These are phyloP conservation scores for Vitis labrusca DNA, from an alignment of 164 flowering plant genomes.

Conservation along the genomic window DNA sequence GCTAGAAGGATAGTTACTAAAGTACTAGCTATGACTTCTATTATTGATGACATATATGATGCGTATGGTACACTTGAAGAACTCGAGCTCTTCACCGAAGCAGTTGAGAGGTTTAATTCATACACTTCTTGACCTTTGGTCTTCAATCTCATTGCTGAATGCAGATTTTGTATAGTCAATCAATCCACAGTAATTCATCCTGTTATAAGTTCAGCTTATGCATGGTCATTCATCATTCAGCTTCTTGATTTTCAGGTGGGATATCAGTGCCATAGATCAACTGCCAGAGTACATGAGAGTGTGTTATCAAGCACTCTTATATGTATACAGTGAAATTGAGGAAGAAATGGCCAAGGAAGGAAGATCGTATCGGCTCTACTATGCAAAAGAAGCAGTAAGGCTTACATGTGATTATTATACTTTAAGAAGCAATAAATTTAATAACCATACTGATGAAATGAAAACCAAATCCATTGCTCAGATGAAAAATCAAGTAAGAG, in stretches of 20 bases:
- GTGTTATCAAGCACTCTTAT: conserved; percentile 10
- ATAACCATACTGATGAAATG: too few relatives aligned
- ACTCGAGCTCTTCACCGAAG: conserved; percentile 23
- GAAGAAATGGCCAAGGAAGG: conserved; percentile 25
- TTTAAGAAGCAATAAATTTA: conserved; percentile 7
- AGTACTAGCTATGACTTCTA: conserved; percentile 14
- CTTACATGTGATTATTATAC: not conserved
- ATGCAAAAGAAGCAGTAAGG: conserved; percentile 34
- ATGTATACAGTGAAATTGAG: conserved; percentile 21
- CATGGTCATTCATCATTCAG: too few relatives aligned
- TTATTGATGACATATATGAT: conserved; percentile 29
- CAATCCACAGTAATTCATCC: too few relatives aligned
- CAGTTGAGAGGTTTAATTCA: conserved; percentile 23
- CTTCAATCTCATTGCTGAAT: too few relatives aligned
- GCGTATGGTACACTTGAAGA: conserved; percentile 24
- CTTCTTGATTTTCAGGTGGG: too few relatives aligned
- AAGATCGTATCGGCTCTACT: conserved; percentile 17
- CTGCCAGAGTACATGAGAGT: conserved; percentile 15
- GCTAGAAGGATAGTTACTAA: conserved; percentile 17
- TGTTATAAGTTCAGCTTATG: too few relatives aligned
- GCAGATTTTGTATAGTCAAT: too few relatives aligned
- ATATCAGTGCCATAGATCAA: too few relatives aligned
- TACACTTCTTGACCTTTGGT: too few relatives aligned
- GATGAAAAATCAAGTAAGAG: conserved; percentile 26
- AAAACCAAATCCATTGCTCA: not conserved